phyloP scores from a whole-genome alignment of 371 early-diverging fungal genomes.

The Mortierella sp. region DNA sequence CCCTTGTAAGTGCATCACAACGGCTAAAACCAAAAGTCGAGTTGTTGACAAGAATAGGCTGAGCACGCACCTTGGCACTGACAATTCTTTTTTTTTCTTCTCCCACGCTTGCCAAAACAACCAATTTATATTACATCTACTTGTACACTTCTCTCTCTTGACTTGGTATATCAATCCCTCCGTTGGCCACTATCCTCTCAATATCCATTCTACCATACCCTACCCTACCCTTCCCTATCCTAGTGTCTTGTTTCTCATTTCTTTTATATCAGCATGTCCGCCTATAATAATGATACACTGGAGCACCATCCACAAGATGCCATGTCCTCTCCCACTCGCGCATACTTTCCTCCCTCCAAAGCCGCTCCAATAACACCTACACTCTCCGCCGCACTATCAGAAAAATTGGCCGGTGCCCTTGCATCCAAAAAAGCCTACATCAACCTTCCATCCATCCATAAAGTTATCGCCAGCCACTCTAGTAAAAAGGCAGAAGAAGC shows the following conservation, averaged over 20 bases:
- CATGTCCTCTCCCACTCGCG: constrained; percentile 31
- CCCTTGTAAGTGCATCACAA: neutral
- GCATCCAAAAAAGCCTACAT: constrained; percentile 48
- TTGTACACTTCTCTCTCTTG: neutral
- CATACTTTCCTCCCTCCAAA: constrained; percentile 39
- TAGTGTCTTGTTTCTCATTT: neutral
- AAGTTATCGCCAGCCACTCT: constrained; percentile 39
- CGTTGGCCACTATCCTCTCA: too few relatives aligned
- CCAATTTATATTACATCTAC: neutral
- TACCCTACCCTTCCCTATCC: neutral
- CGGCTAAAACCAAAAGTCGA: constrained; percentile 1
- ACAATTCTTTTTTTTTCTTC: neutral
- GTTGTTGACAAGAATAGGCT: neutral
- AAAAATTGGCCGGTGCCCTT: constrained; percentile 29
- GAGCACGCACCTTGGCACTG: neutral
- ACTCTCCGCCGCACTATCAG: constrained; percentile 21
- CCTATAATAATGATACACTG: constrained; percentile 20
- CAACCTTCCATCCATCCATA: constrained; percentile 48
- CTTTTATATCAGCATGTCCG: constrained; percentile 18
- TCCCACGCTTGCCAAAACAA: neutral
- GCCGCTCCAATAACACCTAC: constrained; percentile 13
- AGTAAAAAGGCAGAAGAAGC: constrained; percentile 15
- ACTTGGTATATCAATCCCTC: neutral
- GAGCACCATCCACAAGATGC: constrained; percentile 29
- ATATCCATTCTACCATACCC: neutral